These are phyloP conservation scores for Paradendryphiella salina DNA, from an alignment of 2,329 filamentous ascomycete species.

Conservation along the genomic window DNA sequence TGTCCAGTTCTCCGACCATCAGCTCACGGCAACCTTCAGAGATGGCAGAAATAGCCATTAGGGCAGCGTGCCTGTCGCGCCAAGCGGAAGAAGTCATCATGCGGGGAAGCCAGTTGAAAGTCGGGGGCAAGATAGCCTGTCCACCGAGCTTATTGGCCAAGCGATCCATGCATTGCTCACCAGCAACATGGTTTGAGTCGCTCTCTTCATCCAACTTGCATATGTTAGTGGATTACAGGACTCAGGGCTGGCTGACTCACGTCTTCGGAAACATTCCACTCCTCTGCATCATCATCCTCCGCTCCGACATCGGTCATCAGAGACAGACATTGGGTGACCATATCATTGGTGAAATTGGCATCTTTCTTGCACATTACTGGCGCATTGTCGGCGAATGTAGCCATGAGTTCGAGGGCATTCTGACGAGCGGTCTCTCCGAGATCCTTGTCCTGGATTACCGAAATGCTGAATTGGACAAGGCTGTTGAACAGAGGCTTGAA, in stretches of 20 bases:
- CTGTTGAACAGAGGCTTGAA: slow-evolving; percentile 94
- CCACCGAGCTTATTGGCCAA: slow-evolving; percentile 96
- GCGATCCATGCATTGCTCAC: slow-evolving; percentile 97
- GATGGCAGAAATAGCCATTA: slow-evolving; percentile 99
- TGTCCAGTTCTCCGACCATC: slow-evolving; percentile 92
- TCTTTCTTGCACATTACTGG: slow-evolving; percentile 96
- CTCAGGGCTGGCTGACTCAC: background rate
- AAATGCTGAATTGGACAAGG: slow-evolving; percentile 88
- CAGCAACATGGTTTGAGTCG: slow-evolving; percentile 94
- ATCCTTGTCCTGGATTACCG: slow-evolving; percentile 94
- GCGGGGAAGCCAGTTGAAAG: slow-evolving; percentile 93
- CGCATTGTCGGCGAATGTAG: slow-evolving; percentile 93
- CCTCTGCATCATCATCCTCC: slow-evolving; percentile 90
- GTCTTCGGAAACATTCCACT: slow-evolving; percentile 93
- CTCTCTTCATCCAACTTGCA: slow-evolving; percentile 87
- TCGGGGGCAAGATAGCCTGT: slow-evolving; percentile 86
- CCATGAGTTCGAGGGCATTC: slow-evolving; percentile 95
- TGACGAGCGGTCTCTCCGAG: slow-evolving; percentile 86
- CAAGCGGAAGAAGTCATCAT: slow-evolving; percentile 97
- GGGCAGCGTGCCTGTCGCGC: slow-evolving; percentile 91
- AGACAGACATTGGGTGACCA: slow-evolving; percentile 98
- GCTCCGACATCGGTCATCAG: slow-evolving; percentile 96
- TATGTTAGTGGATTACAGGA: background rate
- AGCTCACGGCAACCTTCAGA: slow-evolving; percentile 95
- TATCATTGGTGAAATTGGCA: slow-evolving; percentile 84